Percentiles rank a stretch among this genome's conserved stretches.
Evolutionary conservation across 2,329 filamentous ascomycete genomes (phyloP).

Genomic region (Talaromyces piceae): DNA sequence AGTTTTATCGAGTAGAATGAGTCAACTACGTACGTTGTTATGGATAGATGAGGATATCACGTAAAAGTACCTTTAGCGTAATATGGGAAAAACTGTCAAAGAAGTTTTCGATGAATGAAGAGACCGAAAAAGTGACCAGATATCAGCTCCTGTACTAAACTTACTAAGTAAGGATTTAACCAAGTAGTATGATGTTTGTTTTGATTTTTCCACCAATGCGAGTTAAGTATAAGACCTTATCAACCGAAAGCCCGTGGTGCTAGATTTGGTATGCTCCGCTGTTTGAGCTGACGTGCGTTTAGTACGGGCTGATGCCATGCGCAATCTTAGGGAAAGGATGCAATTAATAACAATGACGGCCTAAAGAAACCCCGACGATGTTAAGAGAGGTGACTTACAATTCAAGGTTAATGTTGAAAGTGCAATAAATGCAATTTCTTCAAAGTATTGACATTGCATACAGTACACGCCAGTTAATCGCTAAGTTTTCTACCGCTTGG

Average conservation of each 20-base stretch:
- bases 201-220: slow-evolving; percentile 7
- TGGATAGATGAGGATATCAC: no score
- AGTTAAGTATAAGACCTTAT: background rate
- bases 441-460: background rate
- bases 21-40: no score
- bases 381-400: background rate
- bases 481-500: background rate
- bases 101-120: no score
- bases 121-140: no score
- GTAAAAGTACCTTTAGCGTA: no score
- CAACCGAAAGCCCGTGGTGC: background rate
- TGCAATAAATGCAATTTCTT: background rate
- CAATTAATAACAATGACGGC: background rate
- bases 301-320: slow-evolving; percentile 7
- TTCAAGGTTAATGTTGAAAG: background rate
- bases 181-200: no score
- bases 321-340: slow-evolving; percentile 8
- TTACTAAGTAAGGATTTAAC: background rate
- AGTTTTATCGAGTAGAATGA: no score
- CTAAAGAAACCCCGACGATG: background rate
- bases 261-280: background rate
- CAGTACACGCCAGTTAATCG: background rate
- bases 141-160: background rate
- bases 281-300: background rate
- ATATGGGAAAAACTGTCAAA: no score